Percentiles rank a stretch among this genome's conserved stretches.
phyloP scores from a whole-genome alignment of 208 protist genomes.

The Plasmodiophora brassicae region DNA sequence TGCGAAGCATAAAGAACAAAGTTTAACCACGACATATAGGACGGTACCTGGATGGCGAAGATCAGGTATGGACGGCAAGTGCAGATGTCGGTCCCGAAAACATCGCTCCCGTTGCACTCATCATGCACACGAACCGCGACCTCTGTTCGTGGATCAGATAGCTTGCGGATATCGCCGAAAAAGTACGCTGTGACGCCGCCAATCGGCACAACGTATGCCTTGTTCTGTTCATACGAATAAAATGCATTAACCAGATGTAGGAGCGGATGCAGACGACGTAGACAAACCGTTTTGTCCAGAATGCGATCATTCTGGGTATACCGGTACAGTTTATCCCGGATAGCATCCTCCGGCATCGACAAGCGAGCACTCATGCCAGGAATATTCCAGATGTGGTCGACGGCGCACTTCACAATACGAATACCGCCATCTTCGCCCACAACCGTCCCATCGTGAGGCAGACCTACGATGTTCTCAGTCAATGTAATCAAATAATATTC shows the following conservation, averaged over 20 bases:
- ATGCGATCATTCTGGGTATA: slow-evolving; percentile 25
- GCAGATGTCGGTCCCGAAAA: slow-evolving; percentile 59
- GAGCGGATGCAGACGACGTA: not conserved
- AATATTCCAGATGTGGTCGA: slow-evolving; percentile 55
- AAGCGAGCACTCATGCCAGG: slow-evolving; percentile 48
- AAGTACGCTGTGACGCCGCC: slow-evolving; percentile 52
- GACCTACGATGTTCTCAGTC: not conserved
- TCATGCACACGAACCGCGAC: slow-evolving; percentile 55
- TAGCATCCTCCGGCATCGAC: not conserved
- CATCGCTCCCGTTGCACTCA: slow-evolving; percentile 59
- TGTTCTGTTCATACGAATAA: not conserved
- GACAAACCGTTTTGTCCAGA: not conserved
- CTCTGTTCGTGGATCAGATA: slow-evolving; percentile 39
- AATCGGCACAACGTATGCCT: slow-evolving; percentile 54
- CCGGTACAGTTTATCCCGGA: slow-evolving; percentile 46
- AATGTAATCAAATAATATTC: no score
- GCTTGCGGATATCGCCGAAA: slow-evolving; percentile 45
- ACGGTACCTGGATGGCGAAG: slow-evolving; percentile 48
- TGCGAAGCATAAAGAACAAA: not conserved
- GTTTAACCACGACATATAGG: not conserved
- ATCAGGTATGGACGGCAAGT: slow-evolving; percentile 55
- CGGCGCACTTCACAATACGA: slow-evolving; percentile 42
- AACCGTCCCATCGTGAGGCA: not conserved
- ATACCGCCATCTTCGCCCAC: not conserved
- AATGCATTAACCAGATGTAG: not conserved